These are phyloP conservation scores for Silene conica DNA, from an alignment of 148 eudicot genomes.

Conservation along the genomic window DNA sequence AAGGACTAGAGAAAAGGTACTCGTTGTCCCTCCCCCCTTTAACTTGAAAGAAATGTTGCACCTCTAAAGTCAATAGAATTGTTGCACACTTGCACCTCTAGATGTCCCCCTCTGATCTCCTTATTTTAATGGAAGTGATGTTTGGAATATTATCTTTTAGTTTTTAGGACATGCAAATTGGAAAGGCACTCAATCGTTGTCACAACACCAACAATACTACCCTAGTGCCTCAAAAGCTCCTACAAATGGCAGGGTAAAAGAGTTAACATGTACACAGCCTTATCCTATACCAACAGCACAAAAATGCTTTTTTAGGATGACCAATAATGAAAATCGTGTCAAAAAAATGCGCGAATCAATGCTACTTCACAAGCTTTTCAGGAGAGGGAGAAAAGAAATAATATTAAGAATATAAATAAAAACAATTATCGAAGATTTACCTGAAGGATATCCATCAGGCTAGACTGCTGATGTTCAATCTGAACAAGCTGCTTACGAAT, in stretches of 20 bases:
- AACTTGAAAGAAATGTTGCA: neutral
- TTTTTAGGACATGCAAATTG: neutral
- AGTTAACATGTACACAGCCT: neutral
- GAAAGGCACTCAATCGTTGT: neutral
- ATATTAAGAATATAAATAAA: neutral
- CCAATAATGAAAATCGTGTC: neutral
- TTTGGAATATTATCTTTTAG: neutral
- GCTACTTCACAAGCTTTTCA: neutral
- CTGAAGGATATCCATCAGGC: slow-evolving; percentile 80
- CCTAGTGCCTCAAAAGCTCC: neutral
- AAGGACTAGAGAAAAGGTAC: neutral
- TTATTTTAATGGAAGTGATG: neutral
- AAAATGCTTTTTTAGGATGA: neutral
- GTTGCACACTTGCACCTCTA: neutral
- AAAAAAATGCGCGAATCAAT: too few relatives aligned
- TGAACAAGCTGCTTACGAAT: slow-evolving; percentile 83
- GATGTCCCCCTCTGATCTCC: neutral
- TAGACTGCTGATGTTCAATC: slow-evolving; percentile 82
- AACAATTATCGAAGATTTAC: slow-evolving; percentile 32
- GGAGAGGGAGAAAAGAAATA: neutral
- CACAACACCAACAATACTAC: neutral
- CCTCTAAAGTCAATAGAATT: neutral
- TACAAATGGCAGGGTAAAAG: neutral
- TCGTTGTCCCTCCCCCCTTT: neutral
- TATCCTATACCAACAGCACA: neutral